Conservation (phyloP, 78 protist species). For the Dictyostelium firmibasis region DNA sequence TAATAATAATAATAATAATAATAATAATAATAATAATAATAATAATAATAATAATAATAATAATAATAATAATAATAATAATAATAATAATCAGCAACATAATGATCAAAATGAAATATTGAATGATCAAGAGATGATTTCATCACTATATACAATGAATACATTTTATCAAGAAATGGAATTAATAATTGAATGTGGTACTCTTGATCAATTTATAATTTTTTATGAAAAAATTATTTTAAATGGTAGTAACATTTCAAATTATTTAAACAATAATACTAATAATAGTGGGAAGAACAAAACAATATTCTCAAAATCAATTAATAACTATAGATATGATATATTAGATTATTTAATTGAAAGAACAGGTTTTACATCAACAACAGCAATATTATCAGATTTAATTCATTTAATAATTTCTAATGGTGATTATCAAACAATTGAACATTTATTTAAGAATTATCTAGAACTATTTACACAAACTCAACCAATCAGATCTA, state of each 20-base stretch:
- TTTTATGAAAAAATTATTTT: background rate
- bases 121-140: background rate
- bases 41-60: too few relatives aligned
- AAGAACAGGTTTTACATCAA: background rate
- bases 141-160: background rate
- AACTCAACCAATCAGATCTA: background rate
- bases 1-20: too few relatives aligned
- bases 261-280: background rate
- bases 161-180: constrained; percentile 7
- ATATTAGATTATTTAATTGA: background rate
- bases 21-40: too few relatives aligned
- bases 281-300: background rate
- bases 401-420: constrained; percentile 7
- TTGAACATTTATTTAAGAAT: background rate
- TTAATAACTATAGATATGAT: background rate
- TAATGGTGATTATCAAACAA: background rate
- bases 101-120: background rate
- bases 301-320: background rate
- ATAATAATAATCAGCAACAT: too few relatives aligned
- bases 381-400: background rate
- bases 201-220: background rate
- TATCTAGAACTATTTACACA: background rate
- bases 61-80: too few relatives aligned
- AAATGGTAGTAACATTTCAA: background rate
- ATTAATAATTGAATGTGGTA: background rate